Conservation (phyloP, 768 basidiomycete species). For the Tylopilus sp. region DNA sequence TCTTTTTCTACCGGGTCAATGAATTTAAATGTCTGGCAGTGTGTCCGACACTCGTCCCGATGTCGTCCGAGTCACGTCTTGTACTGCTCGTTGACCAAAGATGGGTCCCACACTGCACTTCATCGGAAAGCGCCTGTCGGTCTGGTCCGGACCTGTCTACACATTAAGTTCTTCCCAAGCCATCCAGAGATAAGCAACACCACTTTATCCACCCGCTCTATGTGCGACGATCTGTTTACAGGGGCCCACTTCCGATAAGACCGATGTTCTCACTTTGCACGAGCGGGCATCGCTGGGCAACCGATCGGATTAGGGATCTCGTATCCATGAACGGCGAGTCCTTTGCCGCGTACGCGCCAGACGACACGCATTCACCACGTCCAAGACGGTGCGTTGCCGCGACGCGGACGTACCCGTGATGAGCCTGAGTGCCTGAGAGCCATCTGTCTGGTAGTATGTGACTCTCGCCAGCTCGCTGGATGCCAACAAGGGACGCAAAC, state of each 20-base stretch:
- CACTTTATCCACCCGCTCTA: constrained; percentile 1
- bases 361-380: not conserved
- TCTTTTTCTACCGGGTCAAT: not conserved
- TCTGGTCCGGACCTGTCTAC: not conserved
- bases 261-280: not conserved
- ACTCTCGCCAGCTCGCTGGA: not conserved
- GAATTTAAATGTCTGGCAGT: not conserved
- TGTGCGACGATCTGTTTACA: constrained; percentile 2
- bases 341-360: not conserved
- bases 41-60: not conserved
- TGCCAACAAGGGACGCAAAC: constrained; percentile 3
- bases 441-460: too few species aligned
- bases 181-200: not conserved
- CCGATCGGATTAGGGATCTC: not conserved
- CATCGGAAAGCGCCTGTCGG: not conserved
- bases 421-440: not conserved
- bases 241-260: not conserved
- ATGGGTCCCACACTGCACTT: not conserved
- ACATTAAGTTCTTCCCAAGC: not conserved
- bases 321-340: constrained; percentile 1
- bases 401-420: not conserved
- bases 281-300: not conserved
- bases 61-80: not conserved
- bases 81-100: not conserved
- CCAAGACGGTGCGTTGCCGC: not conserved